A percentile compares a stretch with the other conserved stretches of the same genome.
Conservation (phyloP, 2,329 filamentous ascomycete species). For the Periconia digitata region DNA sequence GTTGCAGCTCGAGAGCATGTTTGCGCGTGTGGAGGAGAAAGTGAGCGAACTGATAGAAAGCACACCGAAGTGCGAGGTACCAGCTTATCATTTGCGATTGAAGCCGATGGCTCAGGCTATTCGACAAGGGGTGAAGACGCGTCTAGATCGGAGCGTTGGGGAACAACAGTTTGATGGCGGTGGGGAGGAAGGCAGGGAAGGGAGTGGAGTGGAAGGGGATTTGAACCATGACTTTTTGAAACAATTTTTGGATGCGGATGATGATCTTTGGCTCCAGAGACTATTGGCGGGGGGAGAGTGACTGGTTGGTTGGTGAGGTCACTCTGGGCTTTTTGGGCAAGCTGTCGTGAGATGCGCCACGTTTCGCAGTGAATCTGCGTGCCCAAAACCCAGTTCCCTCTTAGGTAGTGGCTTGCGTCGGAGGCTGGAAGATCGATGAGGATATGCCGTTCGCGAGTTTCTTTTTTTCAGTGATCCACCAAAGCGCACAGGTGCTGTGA, state of each 20-base stretch:
- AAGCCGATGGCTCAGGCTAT: constrained; percentile 7
- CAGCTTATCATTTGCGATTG: constrained; percentile 9
- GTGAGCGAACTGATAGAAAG: background rate
- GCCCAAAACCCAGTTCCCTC: no score
- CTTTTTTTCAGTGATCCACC: no score
- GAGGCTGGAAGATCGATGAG: no score
- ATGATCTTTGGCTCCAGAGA: constrained; percentile 14
- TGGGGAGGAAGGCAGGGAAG: background rate
- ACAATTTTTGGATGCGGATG: constrained; percentile 14
- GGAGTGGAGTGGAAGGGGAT: background rate
- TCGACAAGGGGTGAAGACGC: constrained; percentile 7
- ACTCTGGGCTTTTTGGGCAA: background rate
- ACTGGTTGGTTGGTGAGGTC: background rate
- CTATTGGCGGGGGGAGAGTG: constrained; percentile 1
- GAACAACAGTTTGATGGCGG: background rate
- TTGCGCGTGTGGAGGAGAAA: constrained; percentile 1
- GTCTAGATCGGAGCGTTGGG: background rate
- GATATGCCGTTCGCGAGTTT: no score
- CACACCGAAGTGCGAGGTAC: constrained; percentile 1
- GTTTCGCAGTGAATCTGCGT: no score
- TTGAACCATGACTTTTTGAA: constrained; percentile 12
- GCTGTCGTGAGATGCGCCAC: background rate
- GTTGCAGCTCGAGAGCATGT: constrained; percentile 5
- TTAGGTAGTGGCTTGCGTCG: no score
- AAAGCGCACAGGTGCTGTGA: no score